Evolutionary conservation across 345 rosid genomes (phyloP).

Genomic region (Anastatica hierochuntica): DNA sequence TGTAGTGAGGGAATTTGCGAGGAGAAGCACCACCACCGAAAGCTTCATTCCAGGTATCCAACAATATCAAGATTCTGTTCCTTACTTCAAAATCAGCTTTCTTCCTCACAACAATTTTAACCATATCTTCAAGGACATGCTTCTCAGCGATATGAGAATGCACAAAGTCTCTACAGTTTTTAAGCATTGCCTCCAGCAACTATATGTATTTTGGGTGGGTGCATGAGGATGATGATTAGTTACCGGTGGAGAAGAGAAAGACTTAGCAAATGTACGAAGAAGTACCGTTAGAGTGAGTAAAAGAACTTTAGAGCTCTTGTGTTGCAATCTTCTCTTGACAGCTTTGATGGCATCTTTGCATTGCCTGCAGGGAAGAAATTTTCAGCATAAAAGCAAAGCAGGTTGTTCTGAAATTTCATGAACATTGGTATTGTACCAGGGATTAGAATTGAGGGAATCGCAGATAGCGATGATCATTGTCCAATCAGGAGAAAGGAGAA

Average conservation of each 20-base stretch:
- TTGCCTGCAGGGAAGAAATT: slow-evolving; percentile 52
- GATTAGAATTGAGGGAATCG: slow-evolving; percentile 60
- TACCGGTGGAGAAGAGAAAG: too few species aligned
- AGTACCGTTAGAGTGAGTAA: slow-evolving; percentile 84
- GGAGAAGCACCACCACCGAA: too few species aligned
- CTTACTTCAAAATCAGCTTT: slow-evolving; percentile 76
- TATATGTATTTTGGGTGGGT: too few species aligned
- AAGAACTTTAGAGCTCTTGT: slow-evolving; percentile 72
- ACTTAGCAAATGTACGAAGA: too few species aligned
- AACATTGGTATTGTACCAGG: slow-evolving; percentile 29
- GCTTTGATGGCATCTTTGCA: slow-evolving; percentile 86
- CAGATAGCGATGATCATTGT: slow-evolving; percentile 85
- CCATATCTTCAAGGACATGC: slow-evolving; percentile 80
- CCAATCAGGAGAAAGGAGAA: slow-evolving; percentile 80
- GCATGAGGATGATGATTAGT: too few species aligned
- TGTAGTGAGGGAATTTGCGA: slow-evolving; percentile 73
- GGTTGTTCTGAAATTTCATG: too few species aligned
- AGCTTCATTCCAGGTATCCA: slow-evolving; percentile 97
- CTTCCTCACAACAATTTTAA: slow-evolving; percentile 65
- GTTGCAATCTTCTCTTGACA: slow-evolving; percentile 77
- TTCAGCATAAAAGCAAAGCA: not conserved
- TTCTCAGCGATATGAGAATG: slow-evolving; percentile 78
- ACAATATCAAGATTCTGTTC: slow-evolving; percentile 59
- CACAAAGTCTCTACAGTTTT: slow-evolving; percentile 82
- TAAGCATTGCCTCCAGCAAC: slow-evolving; percentile 93